Conservation (phyloP, 768 basidiomycete species). For the Dentipellis sp. region DNA sequence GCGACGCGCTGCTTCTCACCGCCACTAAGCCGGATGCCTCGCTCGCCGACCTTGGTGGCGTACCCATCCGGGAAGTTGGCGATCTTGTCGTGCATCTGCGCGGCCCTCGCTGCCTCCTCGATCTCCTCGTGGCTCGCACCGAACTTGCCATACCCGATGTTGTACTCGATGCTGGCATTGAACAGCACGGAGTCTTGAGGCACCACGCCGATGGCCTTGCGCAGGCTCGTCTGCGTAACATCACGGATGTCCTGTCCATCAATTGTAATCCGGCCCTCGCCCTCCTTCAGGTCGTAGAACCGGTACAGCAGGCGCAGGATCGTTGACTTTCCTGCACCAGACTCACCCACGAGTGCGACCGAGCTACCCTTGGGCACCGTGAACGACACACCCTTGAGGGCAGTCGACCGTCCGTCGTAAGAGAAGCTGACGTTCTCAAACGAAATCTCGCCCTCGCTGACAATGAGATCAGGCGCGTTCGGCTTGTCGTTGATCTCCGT, state of each 20-base stretch:
- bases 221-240: conserved; percentile 72
- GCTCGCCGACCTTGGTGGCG: conserved; percentile 83
- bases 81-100: conserved; percentile 85
- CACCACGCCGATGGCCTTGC: conserved; percentile 81
- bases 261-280: conserved; percentile 71
- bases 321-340: conserved; percentile 77
- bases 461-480: conserved; percentile 61
- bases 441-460: conserved; percentile 73
- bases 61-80: conserved; percentile 80
- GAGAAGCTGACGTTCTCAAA: conserved; percentile 88
- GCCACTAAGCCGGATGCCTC: conserved; percentile 76
- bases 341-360: conserved; percentile 84
- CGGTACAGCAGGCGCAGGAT: conserved; percentile 83
- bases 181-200: conserved; percentile 79
- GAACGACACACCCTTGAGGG: conserved; percentile 76
- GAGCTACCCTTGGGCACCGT: conserved; percentile 79
- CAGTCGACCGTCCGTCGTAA: conserved; percentile 64
- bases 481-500: conserved; percentile 79
- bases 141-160: conserved; percentile 80
- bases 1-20: conserved; percentile 89
- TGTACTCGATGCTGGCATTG: conserved; percentile 62
- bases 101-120: conserved; percentile 67
- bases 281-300: conserved; percentile 82
- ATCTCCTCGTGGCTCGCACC: conserved; percentile 65
- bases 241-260: conserved; percentile 86